Conservation (phyloP, 2,329 filamentous ascomycete genomes). For the Hysterium pulicare region DNA sequence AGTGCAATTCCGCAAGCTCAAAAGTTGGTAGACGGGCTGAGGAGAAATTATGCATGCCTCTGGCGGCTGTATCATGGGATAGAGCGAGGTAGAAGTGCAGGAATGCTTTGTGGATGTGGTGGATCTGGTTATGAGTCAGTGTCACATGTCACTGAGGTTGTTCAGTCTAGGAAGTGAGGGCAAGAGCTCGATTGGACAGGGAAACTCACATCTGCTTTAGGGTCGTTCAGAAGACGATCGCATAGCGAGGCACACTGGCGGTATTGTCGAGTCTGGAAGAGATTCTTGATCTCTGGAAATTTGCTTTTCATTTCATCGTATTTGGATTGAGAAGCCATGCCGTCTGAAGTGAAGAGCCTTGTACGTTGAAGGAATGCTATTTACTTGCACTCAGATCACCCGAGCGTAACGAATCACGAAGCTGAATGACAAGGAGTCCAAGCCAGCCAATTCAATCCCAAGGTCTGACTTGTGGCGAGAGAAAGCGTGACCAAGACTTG, state of each 20-base stretch:
- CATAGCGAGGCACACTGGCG: slow-evolving; percentile 32
- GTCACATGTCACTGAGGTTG: not conserved
- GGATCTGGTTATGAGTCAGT: slow-evolving; percentile 19
- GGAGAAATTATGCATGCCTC: slow-evolving; percentile 28
- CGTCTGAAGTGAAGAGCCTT: slow-evolving; percentile 1
- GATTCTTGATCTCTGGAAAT: slow-evolving; percentile 26
- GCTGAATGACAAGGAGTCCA: not conserved
- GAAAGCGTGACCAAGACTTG: not conserved
- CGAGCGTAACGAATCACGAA: not conserved
- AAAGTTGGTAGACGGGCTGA: slow-evolving; percentile 27
- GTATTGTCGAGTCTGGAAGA: slow-evolving; percentile 34
- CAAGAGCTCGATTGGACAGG: not conserved
- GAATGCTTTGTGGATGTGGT: slow-evolving; percentile 32
- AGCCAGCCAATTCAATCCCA: not conserved
- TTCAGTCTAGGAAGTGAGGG: too few species aligned
- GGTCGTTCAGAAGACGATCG: slow-evolving; percentile 22
- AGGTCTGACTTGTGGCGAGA: not conserved
- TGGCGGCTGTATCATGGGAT: slow-evolving; percentile 35
- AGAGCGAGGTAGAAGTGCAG: slow-evolving; percentile 38
- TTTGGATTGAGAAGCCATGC: slow-evolving; percentile 14
- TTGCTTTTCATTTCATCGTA: slow-evolving; percentile 21
- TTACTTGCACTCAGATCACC: too few species aligned
- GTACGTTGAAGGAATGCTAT: not conserved
- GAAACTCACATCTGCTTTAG: slow-evolving; percentile 17
- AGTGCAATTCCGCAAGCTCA: slow-evolving; percentile 33